Base-by-base conservation (phyloP, 306 rosid genomes). In the Rosa multiflora region DNA sequence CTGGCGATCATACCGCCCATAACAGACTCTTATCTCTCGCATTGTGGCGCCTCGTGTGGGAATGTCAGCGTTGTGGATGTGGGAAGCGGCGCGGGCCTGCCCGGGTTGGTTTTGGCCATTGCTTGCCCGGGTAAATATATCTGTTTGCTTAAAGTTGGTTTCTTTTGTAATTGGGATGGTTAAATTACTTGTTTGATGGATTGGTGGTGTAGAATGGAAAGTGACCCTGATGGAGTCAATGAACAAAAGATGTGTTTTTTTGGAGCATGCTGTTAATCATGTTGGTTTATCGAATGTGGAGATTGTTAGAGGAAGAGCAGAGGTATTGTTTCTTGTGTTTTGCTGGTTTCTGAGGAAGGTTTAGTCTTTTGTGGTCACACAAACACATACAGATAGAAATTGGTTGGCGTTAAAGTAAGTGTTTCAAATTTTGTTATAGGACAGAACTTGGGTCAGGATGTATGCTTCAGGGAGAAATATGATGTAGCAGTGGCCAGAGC, bases 401-500 rank as follows among this genome's bases (percentile, higher is more conserved):
- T 78, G 14, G 64, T 53, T 46, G 32, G 18, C 26, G 13, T 68
- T 3, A 15, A 9, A 37, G 58, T 55, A 55, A 74, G 76, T 4
- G 12, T 75, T 12, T 35, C 43, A 62, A 67, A 61, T 78, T 71
- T 79, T 79, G 86, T 81, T 81, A 62, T 89, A 89, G 91, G 89
- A 88, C 95, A 92, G 99, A 80, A 76, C 85, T 78, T 95, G 74
- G 99, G 97, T 64, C 96, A 91, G 82, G 69, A 84, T 91, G 82
- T 58, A n/a, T 79, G 77, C 81, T 90, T 81, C 85, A 85, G 99
- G 83, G 99, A 95, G 87, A 53, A 90, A 82, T 90, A 84, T 79
- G 99, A 95, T 81, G 79, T 95, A 76, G 96, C 93, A 58, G 91
- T 92, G 62, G 97, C 99, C 58, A 92, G 99, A 82, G 99, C 98